Base-by-base conservation (phyloP, 73 alveolate genomes). In the Paramecium tetraurelia region DNA sequence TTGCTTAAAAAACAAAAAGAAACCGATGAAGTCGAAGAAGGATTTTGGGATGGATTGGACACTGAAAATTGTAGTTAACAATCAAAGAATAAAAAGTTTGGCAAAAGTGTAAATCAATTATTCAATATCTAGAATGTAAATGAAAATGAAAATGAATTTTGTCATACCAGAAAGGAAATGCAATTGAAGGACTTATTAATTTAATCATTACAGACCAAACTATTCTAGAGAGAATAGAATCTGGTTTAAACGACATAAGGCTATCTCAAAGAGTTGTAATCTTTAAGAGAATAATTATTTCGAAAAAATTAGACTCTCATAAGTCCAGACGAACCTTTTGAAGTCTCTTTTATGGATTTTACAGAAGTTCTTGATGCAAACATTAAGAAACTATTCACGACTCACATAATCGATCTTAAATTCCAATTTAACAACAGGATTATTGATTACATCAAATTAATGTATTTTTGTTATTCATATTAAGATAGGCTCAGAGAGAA, bases 291-390 rank as follows among this genome's bases (percentile, higher is more conserved):
- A 46, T 80, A 80, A 80, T 22, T 80, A 24, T 80, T 41, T 80
- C 20, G 90, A 46, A 80, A 80, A 9, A 76, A 80, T 24, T 18
- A 7, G 0, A 7, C 43, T 18, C 12, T 41, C 10, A 71, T 89
- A 22, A 24, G 12, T 29, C 33, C 22, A 14, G 63, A 70, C 7
- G 94, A 89, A 12, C 75, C 33, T 12, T 89, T 58, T 89, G 94
- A 89, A 41, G 94, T 89, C 7, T 11, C 71, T 1, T 89, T 58
- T 89, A 59, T 89, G 38, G 94, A 89, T 46, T 77, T 77, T 22
- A 71, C 94, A 4, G 80, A 70, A 44, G 76, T 70, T 27, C 53
- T 89, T 14, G 94, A 89, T 70, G 72, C 53, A 43, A 21, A 68
- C n/a, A 40, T 83, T 11, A 68, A 83, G 4, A 22, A 41, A 24